phyloP scores from a whole-genome alignment of 1,284 basidiomycete genomes.

The Puccinia coronata region DNA sequence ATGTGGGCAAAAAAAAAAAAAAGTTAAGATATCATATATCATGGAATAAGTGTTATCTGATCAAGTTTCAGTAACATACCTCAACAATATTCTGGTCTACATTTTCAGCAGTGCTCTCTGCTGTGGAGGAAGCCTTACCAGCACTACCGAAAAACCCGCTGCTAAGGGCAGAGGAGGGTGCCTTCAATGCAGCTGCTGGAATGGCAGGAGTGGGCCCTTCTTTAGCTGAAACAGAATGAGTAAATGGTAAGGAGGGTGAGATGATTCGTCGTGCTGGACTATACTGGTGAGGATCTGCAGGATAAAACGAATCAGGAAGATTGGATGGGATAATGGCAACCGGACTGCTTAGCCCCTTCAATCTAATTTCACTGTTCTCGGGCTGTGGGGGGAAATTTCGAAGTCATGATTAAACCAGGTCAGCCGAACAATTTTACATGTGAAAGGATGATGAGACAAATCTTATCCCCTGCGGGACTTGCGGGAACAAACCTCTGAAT shows the following conservation, averaged over 20 bases:
- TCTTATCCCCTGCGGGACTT: too few species aligned
- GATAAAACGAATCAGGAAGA: slow-evolving; percentile 35
- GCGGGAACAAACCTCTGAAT: slow-evolving; percentile 5
- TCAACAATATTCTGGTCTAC: not conserved
- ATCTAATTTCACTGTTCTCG: not conserved
- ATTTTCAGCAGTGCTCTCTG: not conserved
- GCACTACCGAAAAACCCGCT: slow-evolving; percentile 23
- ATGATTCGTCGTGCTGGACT: not conserved
- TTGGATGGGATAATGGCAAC: slow-evolving; percentile 29
- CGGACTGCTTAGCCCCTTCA: slow-evolving; percentile 6
- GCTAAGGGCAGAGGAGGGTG: slow-evolving; percentile 17
- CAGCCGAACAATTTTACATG: not conserved
- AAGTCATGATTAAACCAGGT: not conserved
- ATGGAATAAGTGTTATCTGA: not conserved
- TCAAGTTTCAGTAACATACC: not conserved
- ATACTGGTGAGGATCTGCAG: not conserved
- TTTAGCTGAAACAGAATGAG: not conserved
- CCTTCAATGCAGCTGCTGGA: slow-evolving; percentile 8
- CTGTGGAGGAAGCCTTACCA: not conserved
- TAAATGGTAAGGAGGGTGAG: slow-evolving; percentile 35
- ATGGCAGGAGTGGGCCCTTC: not conserved
- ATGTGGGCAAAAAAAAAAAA: not conserved
- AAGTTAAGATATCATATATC: not conserved
- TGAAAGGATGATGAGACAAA: not conserved
- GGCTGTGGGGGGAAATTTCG: not conserved